These are phyloP conservation scores for Phytophthora ramorum DNA, from an alignment of 352 stramenopile genomes.

Conservation along the genomic window DNA sequence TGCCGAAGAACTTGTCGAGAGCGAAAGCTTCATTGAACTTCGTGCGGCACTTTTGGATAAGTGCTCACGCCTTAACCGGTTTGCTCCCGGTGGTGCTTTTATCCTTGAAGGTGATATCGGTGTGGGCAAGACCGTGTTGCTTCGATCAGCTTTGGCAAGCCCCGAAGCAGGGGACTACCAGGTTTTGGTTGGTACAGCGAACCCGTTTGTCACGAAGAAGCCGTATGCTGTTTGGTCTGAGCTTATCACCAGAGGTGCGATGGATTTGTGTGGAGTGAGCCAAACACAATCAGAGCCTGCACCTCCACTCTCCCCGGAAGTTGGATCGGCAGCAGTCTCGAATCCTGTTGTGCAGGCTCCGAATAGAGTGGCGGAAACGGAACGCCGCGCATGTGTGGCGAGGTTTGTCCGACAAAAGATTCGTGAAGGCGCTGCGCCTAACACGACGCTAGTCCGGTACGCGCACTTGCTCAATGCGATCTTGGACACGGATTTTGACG, in stretches of 20 bases:
- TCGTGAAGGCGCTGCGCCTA: slow-evolving; percentile 61
- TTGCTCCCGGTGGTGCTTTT: slow-evolving; percentile 71
- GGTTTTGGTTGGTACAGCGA: slow-evolving; percentile 76
- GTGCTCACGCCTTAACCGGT: slow-evolving; percentile 71
- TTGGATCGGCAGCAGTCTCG: slow-evolving; percentile 13
- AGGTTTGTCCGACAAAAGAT: slow-evolving; percentile 73
- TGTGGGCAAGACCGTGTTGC: slow-evolving; percentile 83
- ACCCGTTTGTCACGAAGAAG: slow-evolving; percentile 75
- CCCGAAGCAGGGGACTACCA: slow-evolving; percentile 60
- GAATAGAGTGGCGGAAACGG: slow-evolving; percentile 35
- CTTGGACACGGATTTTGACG: slow-evolving; percentile 77
- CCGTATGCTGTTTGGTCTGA: slow-evolving; percentile 85
- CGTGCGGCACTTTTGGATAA: slow-evolving; percentile 65
- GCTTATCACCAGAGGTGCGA: slow-evolving; percentile 72
- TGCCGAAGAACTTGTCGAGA: slow-evolving; percentile 64
- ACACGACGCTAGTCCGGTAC: slow-evolving; percentile 74
- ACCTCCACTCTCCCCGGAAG: slow-evolving; percentile 29
- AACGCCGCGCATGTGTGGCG: slow-evolving; percentile 60
- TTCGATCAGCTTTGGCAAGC: slow-evolving; percentile 62
- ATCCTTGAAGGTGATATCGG: slow-evolving; percentile 87
- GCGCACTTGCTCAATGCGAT: slow-evolving; percentile 66
- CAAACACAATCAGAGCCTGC: slow-evolving; percentile 19
- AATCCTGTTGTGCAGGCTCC: slow-evolving; percentile 17
- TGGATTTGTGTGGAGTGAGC: slow-evolving; percentile 29
- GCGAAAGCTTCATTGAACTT: slow-evolving; percentile 60